Percentiles rank a stretch among this genome's conserved stretches.
phyloP scores from a whole-genome alignment of 176 grass and related monocot genomes.

The Carex parvula region DNA sequence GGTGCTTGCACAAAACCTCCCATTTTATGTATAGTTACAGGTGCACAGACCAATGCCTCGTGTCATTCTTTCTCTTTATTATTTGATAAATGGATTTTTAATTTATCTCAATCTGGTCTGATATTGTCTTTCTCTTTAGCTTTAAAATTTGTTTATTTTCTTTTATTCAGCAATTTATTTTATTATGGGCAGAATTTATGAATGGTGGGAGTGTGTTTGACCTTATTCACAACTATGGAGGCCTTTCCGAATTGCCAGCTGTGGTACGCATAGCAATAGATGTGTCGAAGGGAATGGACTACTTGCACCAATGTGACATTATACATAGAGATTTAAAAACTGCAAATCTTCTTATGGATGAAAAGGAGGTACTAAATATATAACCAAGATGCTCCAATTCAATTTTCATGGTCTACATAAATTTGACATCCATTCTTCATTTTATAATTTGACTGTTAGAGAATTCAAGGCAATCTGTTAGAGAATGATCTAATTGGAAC shows the following conservation, averaged over 20 bases:
- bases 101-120: background rate
- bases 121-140: slow-evolving; percentile 4
- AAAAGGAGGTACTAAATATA: slow-evolving; percentile 36
- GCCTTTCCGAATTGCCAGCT: slow-evolving; percentile 60
- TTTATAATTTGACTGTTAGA: too few species aligned
- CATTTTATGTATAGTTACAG: slow-evolving; percentile 91
- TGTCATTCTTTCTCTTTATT: background rate
- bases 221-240: slow-evolving; percentile 72
- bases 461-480: background rate
- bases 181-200: slow-evolving; percentile 79
- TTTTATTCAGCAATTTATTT: slow-evolving; percentile 6
- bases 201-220: slow-evolving; percentile 86
- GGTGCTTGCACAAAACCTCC: slow-evolving; percentile 91
- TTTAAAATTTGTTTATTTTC: slow-evolving; percentile 1
- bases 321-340: slow-evolving; percentile 94
- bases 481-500: background rate
- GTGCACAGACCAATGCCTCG: slow-evolving; percentile 33
- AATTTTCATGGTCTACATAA: background rate
- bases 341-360: slow-evolving; percentile 99
- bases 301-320: slow-evolving; percentile 95
- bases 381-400: background rate
- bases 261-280: slow-evolving; percentile 81
- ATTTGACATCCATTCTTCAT: background rate
- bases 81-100: background rate
- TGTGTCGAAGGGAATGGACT: slow-evolving; percentile 98